phyloP scores from a whole-genome alignment of 495 filamentous ascomycete genomes.

The Lasiosphaeriaceae sp. region DNA sequence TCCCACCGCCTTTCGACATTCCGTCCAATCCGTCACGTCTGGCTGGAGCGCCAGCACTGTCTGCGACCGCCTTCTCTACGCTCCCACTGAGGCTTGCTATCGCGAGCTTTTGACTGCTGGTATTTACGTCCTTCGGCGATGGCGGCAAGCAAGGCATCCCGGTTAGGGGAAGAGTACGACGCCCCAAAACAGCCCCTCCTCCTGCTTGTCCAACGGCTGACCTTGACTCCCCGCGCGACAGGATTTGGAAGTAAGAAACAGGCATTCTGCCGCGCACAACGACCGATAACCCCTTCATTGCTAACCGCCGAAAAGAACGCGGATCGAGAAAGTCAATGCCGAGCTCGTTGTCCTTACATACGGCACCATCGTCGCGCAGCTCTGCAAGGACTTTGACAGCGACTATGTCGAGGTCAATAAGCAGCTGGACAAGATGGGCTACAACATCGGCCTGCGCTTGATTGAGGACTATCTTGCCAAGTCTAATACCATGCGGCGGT shows the following conservation, averaged over 20 bases:
- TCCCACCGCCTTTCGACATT: slow-evolving; percentile 17
- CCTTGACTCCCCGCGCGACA: slow-evolving; percentile 30
- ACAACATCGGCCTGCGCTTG: slow-evolving; percentile 93
- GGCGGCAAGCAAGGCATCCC: slow-evolving; percentile 85
- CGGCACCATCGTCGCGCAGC: slow-evolving; percentile 92
- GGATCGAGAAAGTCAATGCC: slow-evolving; percentile 72
- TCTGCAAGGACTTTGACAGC: slow-evolving; percentile 91
- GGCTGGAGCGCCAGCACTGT: not conserved
- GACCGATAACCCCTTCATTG: not conserved
- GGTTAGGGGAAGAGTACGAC: slow-evolving; percentile 95
- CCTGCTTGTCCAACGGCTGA: slow-evolving; percentile 2
- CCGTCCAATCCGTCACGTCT: not conserved
- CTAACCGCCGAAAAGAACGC: slow-evolving; percentile 44
- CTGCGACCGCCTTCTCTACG: not conserved
- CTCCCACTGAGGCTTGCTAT: not conserved
- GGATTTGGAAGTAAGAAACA: slow-evolving; percentile 91
- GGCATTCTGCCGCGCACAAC: not conserved
- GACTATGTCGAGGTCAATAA: slow-evolving; percentile 94
- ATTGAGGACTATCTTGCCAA: slow-evolving; percentile 98
- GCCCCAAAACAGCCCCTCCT: not conserved
- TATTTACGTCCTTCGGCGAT: slow-evolving; percentile 35
- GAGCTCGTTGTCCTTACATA: slow-evolving; percentile 97
- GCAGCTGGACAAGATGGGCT: slow-evolving; percentile 97
- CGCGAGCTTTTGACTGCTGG: not conserved
- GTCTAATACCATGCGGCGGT: slow-evolving; percentile 75